Evolutionary conservation across 2,329 filamentous ascomycete species (phyloP).

Genomic region (Fusarium sp.): DNA sequence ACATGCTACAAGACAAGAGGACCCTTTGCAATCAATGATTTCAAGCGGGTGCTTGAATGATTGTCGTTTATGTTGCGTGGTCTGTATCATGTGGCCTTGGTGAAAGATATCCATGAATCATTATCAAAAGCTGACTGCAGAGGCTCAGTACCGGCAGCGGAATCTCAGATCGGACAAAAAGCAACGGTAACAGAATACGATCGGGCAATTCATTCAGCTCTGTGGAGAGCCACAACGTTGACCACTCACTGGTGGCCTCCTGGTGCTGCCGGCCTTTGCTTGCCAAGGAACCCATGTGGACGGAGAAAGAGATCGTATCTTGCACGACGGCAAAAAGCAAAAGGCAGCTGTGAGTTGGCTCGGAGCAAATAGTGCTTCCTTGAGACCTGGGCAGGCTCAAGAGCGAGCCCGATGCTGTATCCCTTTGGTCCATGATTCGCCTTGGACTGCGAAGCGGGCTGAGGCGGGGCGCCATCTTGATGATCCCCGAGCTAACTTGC

Average conservation of each 20-base stretch:
- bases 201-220: not conserved
- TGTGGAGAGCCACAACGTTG: not conserved
- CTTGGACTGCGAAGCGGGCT: conserved; percentile 9
- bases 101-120: not conserved
- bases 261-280: not conserved
- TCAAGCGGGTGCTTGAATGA: not conserved
- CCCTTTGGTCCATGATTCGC: conserved; percentile 32
- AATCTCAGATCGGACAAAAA: conserved; percentile 1
- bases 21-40: conserved; percentile 6
- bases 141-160: not conserved
- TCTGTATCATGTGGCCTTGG: not conserved
- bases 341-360: conserved; percentile 8
- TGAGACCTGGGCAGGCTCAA: conserved; percentile 24
- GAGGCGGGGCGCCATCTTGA: conserved; percentile 28
- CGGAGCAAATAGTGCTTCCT: not conserved
- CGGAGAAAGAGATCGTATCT: conserved; percentile 8
- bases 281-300: conserved; percentile 1
- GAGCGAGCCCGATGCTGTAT: conserved; percentile 29
- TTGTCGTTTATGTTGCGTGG: not conserved
- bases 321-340: conserved; percentile 25
- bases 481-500: conserved; percentile 26
- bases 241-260: not conserved
- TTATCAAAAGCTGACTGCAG: not conserved
- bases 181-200: not conserved
- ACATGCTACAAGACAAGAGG: not conserved